Evolutionary conservation across 1,139 yeast species (phyloP).

Genomic region (Pichia kudriavzevii): DNA sequence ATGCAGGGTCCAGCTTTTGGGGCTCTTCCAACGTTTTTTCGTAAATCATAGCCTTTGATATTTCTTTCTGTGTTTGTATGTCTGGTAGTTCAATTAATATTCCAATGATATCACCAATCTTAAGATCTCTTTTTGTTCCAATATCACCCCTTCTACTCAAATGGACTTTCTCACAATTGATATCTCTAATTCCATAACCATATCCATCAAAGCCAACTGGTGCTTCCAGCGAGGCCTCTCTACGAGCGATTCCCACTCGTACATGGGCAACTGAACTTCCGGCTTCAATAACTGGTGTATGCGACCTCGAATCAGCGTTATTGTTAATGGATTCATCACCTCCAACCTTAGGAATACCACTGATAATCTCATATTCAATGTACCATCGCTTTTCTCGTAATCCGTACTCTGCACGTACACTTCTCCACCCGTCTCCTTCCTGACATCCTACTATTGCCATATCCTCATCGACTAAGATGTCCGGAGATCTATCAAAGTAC

Average conservation of each 20-base stretch:
- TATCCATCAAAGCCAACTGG: constrained; percentile 96
- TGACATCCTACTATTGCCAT: constrained; percentile 36
- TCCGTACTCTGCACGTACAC: constrained; percentile 67
- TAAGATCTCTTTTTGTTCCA: constrained; percentile 42
- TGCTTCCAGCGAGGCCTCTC: constrained; percentile 86
- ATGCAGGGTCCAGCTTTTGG: not conserved
- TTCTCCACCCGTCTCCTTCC: constrained; percentile 70
- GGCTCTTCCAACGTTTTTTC: constrained; percentile 28
- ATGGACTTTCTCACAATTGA: constrained; percentile 72
- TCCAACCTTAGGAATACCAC: constrained; percentile 30
- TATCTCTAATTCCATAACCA: constrained; percentile 85
- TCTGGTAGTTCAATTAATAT: constrained; percentile 66
- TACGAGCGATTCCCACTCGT: constrained; percentile 71
- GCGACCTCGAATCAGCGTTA: constrained; percentile 6
- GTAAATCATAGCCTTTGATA: constrained; percentile 29
- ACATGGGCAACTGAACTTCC: constrained; percentile 38
- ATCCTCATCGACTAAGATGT: constrained; percentile 42
- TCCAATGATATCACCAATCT: constrained; percentile 78
- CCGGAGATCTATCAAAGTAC: constrained; percentile 65
- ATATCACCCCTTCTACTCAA: constrained; percentile 53
- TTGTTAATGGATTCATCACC: constrained; percentile 31
- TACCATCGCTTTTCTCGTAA: constrained; percentile 75
- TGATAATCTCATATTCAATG: constrained; percentile 62
- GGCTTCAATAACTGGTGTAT: constrained; percentile 5
- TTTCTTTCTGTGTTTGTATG: constrained; percentile 35